Evolutionary conservation across 495 filamentous ascomycete genomes (phyloP), one percentile per base, ranked within the genome.

Genomic region (Viridothelium virens): DNA sequence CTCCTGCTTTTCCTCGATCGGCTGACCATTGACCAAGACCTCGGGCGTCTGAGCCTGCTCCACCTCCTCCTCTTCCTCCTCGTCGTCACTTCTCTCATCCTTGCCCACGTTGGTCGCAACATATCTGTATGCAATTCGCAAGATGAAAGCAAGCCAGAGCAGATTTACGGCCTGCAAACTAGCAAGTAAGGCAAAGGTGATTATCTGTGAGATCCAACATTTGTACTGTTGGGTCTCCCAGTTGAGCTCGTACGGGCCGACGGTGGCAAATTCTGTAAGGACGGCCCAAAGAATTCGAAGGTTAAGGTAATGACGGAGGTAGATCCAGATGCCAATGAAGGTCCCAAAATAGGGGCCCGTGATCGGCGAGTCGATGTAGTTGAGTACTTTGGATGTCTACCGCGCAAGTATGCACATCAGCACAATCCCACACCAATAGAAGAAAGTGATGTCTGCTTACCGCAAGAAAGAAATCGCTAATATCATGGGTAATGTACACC

Each of bases 401-500:
- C 31, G 31, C n/a, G 48, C 31, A 31, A 14, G 6, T 33, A 39
- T 56, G 53, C 68, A 38, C 25, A 56, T 59, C 7, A 33, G 18
- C n/a, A 59, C 25, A 11, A 53, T 53, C 16, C 18, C 10, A 36
- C 18, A 18, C 7, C 18, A 59, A 2, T 14, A 7, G 7, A 41
- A 39, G 50, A 25, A 59, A 36, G 33, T 18, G 36, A 5, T 18
- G 2, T 61, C 2, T 11, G 82, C 90, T 77, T 86, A 94, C 91
- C 31, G 95, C 95, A 16, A 98, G 82, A 85, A 98, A 98, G 77
- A 97, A 96, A 73, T 98, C 94, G 63, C 86, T 90, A 68, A 97
- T 89, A 70, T 98, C 94, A 72, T 96, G 91, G 31, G 94, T 97
- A 67, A 97, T 92, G 75, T 96, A 98, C 7, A 98, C 93, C 38